Percentiles rank a stretch among this genome's conserved stretches.
Evolutionary conservation across 2,329 filamentous ascomycete genomes (phyloP).

Genomic region (Sclerotiophoma versabilis): DNA sequence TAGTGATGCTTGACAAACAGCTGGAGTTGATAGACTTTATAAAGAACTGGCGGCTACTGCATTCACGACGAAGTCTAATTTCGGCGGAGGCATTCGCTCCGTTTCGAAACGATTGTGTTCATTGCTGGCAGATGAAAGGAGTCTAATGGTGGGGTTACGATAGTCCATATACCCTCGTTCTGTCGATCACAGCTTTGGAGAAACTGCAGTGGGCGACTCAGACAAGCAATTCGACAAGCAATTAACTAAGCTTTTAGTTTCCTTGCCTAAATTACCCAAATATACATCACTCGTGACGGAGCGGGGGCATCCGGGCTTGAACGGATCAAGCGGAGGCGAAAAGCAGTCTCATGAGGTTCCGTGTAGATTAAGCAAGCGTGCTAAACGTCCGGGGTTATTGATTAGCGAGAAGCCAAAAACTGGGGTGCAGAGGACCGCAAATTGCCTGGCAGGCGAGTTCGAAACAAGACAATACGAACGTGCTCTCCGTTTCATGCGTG

Average conservation of each 20-base stretch:
- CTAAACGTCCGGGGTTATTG: not conserved
- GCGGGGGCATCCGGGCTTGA: not conserved
- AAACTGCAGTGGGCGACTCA: not conserved
- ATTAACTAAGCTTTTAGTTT: not conserved
- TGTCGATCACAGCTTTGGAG: conserved; percentile 3
- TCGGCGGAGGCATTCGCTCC: not conserved
- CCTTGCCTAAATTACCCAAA: not conserved
- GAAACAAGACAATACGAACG: conserved; percentile 1
- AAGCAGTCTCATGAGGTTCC: conserved; percentile 7
- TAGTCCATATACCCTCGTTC: not conserved
- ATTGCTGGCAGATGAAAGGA: conserved; percentile 2
- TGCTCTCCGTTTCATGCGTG: not conserved
- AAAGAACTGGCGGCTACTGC: not conserved
- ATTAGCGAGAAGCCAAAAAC: conserved; percentile 11
- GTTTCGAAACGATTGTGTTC: conserved; percentile 10
- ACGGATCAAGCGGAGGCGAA: not conserved
- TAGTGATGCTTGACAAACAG: not conserved
- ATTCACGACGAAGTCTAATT: not conserved
- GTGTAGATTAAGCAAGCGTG: conserved; percentile 10
- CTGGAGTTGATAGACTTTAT: not conserved
- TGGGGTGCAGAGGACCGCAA: conserved; percentile 7
- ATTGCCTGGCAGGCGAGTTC: not conserved
- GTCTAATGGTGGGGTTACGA: conserved; percentile 2
- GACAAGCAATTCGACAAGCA: not conserved
- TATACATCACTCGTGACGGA: not conserved